A percentile compares a stretch with the other conserved stretches of the same genome.
Evolutionary conservation across 495 filamentous ascomycete species (phyloP).

Genomic region (Aspergillus avenaceus): DNA sequence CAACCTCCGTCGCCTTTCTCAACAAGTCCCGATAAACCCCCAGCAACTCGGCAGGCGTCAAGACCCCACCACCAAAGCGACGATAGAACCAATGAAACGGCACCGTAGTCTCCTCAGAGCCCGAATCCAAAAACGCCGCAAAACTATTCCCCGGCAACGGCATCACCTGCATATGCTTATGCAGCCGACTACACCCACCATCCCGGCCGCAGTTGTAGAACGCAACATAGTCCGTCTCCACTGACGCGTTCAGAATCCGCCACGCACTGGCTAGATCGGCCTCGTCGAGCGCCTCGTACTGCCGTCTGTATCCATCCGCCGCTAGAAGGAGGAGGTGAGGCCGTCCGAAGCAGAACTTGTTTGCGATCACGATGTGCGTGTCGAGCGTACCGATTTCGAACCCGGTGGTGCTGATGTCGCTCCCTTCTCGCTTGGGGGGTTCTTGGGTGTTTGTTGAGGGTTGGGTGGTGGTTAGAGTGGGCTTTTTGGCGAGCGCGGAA

Average conservation of each 20-base stretch:
- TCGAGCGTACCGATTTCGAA: background rate
- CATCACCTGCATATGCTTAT: slow-evolving; percentile 43
- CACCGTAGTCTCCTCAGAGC: background rate
- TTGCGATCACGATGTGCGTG: slow-evolving; percentile 33
- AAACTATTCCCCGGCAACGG: slow-evolving; percentile 17
- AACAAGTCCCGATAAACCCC: slow-evolving; percentile 22
- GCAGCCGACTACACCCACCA: slow-evolving; percentile 36
- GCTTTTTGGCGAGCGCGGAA: background rate
- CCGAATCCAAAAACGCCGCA: slow-evolving; percentile 13
- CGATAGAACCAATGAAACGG: slow-evolving; percentile 9
- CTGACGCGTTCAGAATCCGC: slow-evolving; percentile 8
- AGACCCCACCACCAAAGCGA: background rate
- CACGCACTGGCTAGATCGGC: slow-evolving; percentile 20
- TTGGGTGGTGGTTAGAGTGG: background rate
- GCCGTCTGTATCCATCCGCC: slow-evolving; percentile 31
- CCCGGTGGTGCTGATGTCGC: background rate
- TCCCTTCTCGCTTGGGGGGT: background rate
- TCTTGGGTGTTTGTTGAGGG: background rate
- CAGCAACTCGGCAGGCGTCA: slow-evolving; percentile 1
- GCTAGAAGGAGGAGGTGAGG: slow-evolving; percentile 39
- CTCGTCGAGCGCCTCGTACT: slow-evolving; percentile 21
- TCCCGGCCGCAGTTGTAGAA: slow-evolving; percentile 35
- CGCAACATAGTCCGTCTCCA: slow-evolving; percentile 13
- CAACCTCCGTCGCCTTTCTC: slow-evolving; percentile 16
- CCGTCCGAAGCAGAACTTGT: slow-evolving; percentile 37